Evolutionary conservation across 768 basidiomycete species (phyloP), one percentile per base, ranked within the genome.

Genomic region (Trametes gibbosa): DNA sequence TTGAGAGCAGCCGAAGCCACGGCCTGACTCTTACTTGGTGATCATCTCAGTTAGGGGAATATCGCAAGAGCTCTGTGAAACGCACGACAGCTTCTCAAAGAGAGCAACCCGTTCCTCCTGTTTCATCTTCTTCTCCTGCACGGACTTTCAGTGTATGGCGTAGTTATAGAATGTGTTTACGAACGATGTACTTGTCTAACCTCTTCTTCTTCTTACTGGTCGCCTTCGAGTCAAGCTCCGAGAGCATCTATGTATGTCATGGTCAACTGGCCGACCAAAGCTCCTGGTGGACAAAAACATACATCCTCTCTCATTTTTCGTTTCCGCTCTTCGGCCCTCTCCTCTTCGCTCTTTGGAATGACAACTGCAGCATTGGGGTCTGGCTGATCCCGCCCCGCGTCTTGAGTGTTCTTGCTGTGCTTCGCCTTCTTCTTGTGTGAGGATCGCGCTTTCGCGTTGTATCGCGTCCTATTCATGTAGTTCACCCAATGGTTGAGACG

Each of bases 171-270:
- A 10, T 7, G n/a, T 14, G 21, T 13, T 1, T 13, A 74, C 87
- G 66, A 56, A 92, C 93, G 66, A 98, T 95, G 68, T 94, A 98
- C 63, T 92, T 92, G 63, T 98, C 95, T 5, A 98, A 75, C 52
- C 92, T 77, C 71, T 90, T 95, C 76, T 85, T 87, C 76, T 92
- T 95, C 77, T 95, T 95, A 57, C 76, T 82, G 43, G 83, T 89
- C 79, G 91, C 86, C 69, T 88, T 90, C 3, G 82, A 83, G 45
- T 88, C 82, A 9, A 84, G 80, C 70, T 86, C 81, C 27, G 71
- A 72, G 47, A 68, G 55, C 39, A 72, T 60, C 70, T 72, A 29
- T 17, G 14, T 27, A 14, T 19, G 10, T 12, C 2, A 14, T 23
- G 29, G 29, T 9, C 27, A 14, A 23, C 16, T 27, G n/a, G 12